Percentiles rank a stretch among this genome's conserved stretches.
Evolutionary conservation across 108 stramenopile genomes (phyloP).

Genomic region (Conticribra weissflogii): DNA sequence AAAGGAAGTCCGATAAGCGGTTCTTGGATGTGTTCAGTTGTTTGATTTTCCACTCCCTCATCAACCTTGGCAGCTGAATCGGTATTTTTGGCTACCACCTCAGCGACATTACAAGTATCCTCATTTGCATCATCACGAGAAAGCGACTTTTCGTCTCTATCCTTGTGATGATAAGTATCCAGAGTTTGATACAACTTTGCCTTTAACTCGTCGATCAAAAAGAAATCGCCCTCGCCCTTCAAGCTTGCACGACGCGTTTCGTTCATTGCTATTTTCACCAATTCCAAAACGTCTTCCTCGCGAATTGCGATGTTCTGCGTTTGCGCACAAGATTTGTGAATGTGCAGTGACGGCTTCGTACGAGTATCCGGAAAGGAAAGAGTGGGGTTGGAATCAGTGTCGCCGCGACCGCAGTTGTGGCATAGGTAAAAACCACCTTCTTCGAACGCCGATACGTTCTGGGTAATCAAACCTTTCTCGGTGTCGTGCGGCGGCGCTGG

Average conservation of each 20-base stretch:
- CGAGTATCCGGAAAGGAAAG: constrained; percentile 24
- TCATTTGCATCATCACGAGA: too few species aligned
- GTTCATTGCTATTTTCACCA: constrained; percentile 27
- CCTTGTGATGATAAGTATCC: background rate
- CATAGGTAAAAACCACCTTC: constrained; percentile 2
- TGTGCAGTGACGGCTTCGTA: constrained; percentile 1
- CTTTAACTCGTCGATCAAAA: constrained; percentile 31
- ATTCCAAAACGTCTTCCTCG: constrained; percentile 1
- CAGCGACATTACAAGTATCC: too few species aligned
- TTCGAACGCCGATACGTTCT: background rate
- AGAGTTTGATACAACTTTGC: constrained; percentile 12
- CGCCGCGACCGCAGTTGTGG: constrained; percentile 12
- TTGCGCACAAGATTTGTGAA: constrained; percentile 20
- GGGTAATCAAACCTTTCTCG: background rate
- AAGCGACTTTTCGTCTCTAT: too few species aligned
- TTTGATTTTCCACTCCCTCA: too few species aligned
- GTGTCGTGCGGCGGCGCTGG: too few species aligned
- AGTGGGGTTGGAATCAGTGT: background rate
- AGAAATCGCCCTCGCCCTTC: constrained; percentile 9
- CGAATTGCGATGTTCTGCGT: background rate
- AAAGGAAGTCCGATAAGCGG: constrained; percentile 16
- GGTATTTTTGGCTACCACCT: too few species aligned
- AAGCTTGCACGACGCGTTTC: constrained; percentile 18
- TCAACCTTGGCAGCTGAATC: too few species aligned
- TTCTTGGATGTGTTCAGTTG: too few species aligned